Base-by-base conservation (phyloP, 78 protist species). In the Emiliania huxleyi region DNA sequence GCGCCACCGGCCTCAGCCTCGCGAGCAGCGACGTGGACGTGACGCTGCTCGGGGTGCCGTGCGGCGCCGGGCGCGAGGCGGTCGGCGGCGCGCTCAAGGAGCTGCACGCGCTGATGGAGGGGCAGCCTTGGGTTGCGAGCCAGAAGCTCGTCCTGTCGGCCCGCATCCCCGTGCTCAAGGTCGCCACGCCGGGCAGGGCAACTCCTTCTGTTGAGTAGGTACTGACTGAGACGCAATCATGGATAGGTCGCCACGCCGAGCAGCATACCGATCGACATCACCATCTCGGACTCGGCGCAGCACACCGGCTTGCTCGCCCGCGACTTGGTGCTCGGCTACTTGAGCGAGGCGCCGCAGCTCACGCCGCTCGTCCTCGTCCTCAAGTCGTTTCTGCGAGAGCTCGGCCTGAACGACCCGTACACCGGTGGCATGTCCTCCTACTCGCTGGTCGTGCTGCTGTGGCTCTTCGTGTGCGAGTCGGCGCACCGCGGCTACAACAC, bases 111-210 rank as follows among this genome's bases (percentile, higher is more conserved):
- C 46, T 40, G 33, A 3, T 77, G 25, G 48, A 8, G 37, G 0
- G 4, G 46, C 43, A 15, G 29, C 29, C 85, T 2, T 77, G 85
- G 85, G 85, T 77, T 45, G 33, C 46, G 33, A 40, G 6, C 21
- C 85, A 77, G 37, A 2, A 35, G 48, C 87, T 43, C 35, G 87
- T 79, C 26, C 33, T 79, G 23, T 15, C 38, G 2, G 87, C 87
- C 29, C 87, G 87, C 46, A 79, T 79, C 49, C 87, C 87, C 33
- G 87, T 79, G 87, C 87, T 79, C 52, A 79, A 79, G 49, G 21
- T 79, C 46, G 2, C 37, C 26, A 40, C 85, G 22, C 1, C n/a
- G 18, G 1, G 18, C 46, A 48, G 85, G n/a, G n/a, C n/a, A n/a
- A n/a, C n/a, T n/a, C n/a, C n/a, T n/a, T n/a, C n/a, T n/a, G n/a